Conservation (phyloP, 495 filamentous ascomycete genomes). For the Talaromyces stipitatus region DNA sequence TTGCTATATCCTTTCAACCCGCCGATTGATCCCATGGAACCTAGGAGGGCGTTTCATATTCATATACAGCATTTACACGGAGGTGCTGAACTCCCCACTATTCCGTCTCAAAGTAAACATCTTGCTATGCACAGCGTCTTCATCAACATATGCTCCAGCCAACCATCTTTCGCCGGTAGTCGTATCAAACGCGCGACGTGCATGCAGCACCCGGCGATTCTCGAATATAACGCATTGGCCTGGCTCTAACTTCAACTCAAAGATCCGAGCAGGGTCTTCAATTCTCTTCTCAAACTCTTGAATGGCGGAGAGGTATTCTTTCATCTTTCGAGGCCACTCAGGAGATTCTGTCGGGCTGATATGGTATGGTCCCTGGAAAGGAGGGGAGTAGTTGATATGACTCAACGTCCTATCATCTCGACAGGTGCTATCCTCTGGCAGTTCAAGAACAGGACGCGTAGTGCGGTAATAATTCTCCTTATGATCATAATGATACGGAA, state of each 20-base stretch:
- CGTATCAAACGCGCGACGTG: conserved; percentile 61
- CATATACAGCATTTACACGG: too few relatives aligned
- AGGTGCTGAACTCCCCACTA: conserved; percentile 40
- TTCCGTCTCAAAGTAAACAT: conserved; percentile 9
- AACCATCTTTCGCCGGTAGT: conserved; percentile 57
- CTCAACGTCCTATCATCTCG: conserved; percentile 11
- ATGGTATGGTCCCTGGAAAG: conserved; percentile 51
- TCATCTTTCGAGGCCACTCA: background rate
- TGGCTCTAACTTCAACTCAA: conserved; percentile 62
- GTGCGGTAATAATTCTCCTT: conserved; percentile 53
- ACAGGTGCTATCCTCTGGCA: background rate
- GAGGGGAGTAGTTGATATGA: conserved; percentile 63
- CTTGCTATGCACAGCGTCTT: conserved; percentile 46
- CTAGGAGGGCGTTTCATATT: too few relatives aligned
- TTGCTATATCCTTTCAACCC: too few relatives aligned
- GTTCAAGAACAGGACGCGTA: conserved; percentile 45
- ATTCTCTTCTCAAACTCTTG: conserved; percentile 32
- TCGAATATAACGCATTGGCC: conserved; percentile 85
- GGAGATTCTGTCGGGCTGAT: background rate
- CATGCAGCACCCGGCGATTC: conserved; percentile 74
- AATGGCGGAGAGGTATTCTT: conserved; percentile 23
- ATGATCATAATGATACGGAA: conserved; percentile 63
- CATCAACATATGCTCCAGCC: conserved; percentile 75
- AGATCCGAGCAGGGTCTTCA: conserved; percentile 41
- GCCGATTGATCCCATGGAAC: too few relatives aligned